Conservation (phyloP, 208 protist species). For the Leptomonas pyrrhocoris region DNA sequence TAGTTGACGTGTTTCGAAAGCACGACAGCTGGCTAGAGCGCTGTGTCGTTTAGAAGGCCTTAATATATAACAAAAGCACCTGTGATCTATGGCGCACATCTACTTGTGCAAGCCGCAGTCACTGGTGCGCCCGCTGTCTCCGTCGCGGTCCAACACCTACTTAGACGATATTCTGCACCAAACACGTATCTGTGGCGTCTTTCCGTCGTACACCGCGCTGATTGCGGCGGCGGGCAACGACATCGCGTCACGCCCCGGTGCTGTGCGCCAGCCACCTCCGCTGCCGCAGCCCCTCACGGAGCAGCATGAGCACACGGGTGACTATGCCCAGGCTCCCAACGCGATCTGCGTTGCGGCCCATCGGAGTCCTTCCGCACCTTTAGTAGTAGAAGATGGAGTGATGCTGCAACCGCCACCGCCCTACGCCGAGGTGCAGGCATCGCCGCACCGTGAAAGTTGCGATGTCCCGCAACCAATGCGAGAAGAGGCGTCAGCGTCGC, state of each 20-base stretch:
- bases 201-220: neutral
- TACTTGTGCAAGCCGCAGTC: slow-evolving; percentile 20
- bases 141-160: slow-evolving; percentile 2
- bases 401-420: neutral
- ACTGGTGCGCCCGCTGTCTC: neutral
- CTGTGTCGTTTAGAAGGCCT: neutral
- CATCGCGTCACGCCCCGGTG: neutral
- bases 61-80: neutral
- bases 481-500: neutral
- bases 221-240: neutral
- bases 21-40: too few species aligned
- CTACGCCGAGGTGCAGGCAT: neutral
- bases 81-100: slow-evolving; percentile 19
- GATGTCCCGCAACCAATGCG: neutral
- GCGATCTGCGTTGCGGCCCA: too few species aligned
- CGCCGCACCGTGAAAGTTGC: neutral
- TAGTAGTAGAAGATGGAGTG: neutral
- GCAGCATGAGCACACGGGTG: neutral
- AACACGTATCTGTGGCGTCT: neutral
- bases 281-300: neutral
- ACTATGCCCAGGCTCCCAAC: neutral
- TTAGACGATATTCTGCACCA: slow-evolving; percentile 20
- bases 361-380: neutral
- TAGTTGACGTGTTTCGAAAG: too few species aligned
- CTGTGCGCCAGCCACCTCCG: neutral